Evolutionary conservation across 805 yeast genomes (phyloP).

Genomic region (Ogataea naganishii): DNA sequence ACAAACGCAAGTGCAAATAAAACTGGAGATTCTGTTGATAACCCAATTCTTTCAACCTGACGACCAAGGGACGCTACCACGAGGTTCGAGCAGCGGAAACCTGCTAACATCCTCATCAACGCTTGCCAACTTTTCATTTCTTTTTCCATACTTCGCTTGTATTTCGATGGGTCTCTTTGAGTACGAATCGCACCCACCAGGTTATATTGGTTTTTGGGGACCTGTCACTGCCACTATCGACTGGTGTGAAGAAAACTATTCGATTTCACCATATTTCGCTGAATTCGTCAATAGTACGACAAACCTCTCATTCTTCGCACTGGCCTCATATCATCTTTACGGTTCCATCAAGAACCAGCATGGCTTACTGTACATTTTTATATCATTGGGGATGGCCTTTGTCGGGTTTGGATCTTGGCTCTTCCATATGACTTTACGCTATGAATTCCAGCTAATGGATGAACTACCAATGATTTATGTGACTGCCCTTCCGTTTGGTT

Average conservation of each 20-base stretch:
- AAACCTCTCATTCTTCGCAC: conserved; percentile 33
- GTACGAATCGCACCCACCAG: conserved; percentile 3
- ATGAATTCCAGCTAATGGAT: conserved; percentile 85
- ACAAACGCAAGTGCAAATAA: too few species aligned
- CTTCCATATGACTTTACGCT: conserved; percentile 91
- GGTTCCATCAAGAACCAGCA: conserved; percentile 52
- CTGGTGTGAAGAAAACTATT: conserved; percentile 98
- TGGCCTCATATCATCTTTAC: conserved; percentile 29
- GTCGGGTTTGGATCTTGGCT: conserved; percentile 95
- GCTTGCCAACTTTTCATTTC: too few species aligned
- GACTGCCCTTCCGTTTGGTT: conserved; percentile 78
- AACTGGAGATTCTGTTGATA: too few species aligned
- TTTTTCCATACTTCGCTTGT: background rate
- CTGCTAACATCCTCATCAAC: too few species aligned
- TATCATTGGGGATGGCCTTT: conserved; percentile 71
- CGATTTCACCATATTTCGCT: conserved; percentile 76
- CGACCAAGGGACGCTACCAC: too few species aligned
- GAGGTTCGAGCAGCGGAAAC: too few species aligned
- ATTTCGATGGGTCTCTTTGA: conserved; percentile 4
- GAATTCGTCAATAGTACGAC: conserved; percentile 86
- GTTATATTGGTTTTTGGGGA: conserved; percentile 60
- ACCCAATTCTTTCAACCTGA: too few species aligned
- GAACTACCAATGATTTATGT: conserved; percentile 98
- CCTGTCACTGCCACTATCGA: conserved; percentile 89
- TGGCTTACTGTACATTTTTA: conserved; percentile 62